phyloP scores from a whole-genome alignment of 2,329 filamentous ascomycete species.

The Apiospora hydei region DNA sequence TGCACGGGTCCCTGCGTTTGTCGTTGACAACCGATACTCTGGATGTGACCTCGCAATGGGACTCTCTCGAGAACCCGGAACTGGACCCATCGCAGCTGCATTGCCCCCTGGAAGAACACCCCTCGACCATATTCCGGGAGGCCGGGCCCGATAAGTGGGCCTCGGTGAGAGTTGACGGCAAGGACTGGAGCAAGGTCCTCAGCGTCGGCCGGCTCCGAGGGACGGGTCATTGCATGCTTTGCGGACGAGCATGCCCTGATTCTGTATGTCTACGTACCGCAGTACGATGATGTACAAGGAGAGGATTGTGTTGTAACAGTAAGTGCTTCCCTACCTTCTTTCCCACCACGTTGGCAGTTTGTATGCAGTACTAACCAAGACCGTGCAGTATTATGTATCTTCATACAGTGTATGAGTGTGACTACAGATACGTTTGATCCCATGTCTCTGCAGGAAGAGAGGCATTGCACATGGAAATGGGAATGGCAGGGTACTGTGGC shows the following conservation, averaged over 20 bases:
- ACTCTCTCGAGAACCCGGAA: slow-evolving; percentile 83
- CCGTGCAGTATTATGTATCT: slow-evolving; percentile 22
- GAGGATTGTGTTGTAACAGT: slow-evolving; percentile 82
- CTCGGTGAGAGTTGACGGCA: slow-evolving; percentile 87
- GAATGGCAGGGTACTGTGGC: neutral
- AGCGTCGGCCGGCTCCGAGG: slow-evolving; percentile 87
- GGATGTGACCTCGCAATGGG: slow-evolving; percentile 86
- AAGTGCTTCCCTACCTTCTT: slow-evolving; percentile 41
- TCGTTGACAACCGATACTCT: slow-evolving; percentile 84
- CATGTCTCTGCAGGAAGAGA: neutral
- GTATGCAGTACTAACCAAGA: neutral
- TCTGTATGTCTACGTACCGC: slow-evolving; percentile 80
- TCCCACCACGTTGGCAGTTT: neutral
- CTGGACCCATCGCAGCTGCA: slow-evolving; percentile 80
- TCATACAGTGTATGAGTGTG: slow-evolving; percentile 20
- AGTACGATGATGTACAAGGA: slow-evolving; percentile 69
- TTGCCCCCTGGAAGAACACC: slow-evolving; percentile 78
- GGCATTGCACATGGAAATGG: neutral
- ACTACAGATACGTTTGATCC: neutral
- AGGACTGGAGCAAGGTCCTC: slow-evolving; percentile 93
- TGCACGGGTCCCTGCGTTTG: slow-evolving; percentile 86
- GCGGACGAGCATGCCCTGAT: slow-evolving; percentile 81
- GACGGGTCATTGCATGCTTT: slow-evolving; percentile 91
- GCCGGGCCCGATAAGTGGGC: slow-evolving; percentile 86
- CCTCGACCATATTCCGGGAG: slow-evolving; percentile 79